phyloP scores from a whole-genome alignment of 2,329 filamentous ascomycete species.

The Aspergillus neoniger region DNA sequence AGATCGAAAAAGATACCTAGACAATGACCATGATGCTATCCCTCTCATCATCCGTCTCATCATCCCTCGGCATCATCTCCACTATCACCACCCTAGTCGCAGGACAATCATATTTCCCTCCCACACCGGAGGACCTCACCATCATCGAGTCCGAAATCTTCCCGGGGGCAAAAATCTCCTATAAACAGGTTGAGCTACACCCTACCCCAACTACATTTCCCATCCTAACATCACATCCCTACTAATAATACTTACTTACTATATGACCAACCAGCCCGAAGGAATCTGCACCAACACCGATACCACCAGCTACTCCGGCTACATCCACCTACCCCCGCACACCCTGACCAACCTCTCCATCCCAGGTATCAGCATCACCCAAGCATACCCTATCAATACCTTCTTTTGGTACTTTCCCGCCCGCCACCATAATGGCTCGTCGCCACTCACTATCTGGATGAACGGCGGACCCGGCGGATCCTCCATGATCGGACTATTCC shows the following conservation, averaged over 20 bases:
- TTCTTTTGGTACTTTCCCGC: slow-evolving; percentile 69
- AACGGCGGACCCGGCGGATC: slow-evolving; percentile 63
- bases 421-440: slow-evolving; percentile 50
- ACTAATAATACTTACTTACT: too few species aligned
- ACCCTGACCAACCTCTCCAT: slow-evolving; percentile 34
- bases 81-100: slow-evolving; percentile 11
- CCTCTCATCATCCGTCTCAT: not conserved
- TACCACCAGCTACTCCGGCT: slow-evolving; percentile 59
- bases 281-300: slow-evolving; percentile 60
- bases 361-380: slow-evolving; percentile 40
- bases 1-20: too few species aligned
- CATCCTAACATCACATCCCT: too few species aligned
- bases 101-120: slow-evolving; percentile 43
- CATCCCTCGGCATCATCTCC: too few species aligned
- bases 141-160: slow-evolving; percentile 46
- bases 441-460: slow-evolving; percentile 62
- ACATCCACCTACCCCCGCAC: slow-evolving; percentile 56
- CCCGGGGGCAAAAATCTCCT: slow-evolving; percentile 48
- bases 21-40: slow-evolving; percentile 13
- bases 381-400: slow-evolving; percentile 61
- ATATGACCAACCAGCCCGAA: slow-evolving; percentile 29
- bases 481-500: slow-evolving; percentile 59
- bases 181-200: slow-evolving; percentile 44
- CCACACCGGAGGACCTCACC: slow-evolving; percentile 43
- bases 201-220: too few species aligned